Evolutionary conservation across 805 yeast genomes (phyloP), one percentile per base, ranked within the genome.

Genomic region (Suhomyces pyralidae): DNA sequence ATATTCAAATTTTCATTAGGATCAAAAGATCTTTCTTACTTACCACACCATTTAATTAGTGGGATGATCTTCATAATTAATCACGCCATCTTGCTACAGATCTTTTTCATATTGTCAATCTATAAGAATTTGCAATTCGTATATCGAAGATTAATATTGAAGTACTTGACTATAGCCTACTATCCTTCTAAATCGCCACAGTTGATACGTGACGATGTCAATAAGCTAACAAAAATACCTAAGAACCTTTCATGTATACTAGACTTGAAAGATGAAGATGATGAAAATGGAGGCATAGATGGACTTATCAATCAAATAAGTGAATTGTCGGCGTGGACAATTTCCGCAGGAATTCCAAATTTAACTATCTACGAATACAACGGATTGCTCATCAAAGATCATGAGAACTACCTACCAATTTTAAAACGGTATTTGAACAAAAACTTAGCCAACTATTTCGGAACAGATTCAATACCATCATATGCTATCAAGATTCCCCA

Each of bases 201-300:
- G 61, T 74, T 91, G 51, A 90, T 93, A 57, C 83, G 96, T 58
- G 85, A 86, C 55, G 98, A 93, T 70, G 90, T 90, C 36, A 75
- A 74, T 55, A 81, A 82, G 61, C 72, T 93, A 51, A 65, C 78
- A 43, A 94, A 94, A 68, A 79, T 90, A 22, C 99, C 99, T 3
- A 80, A 78, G 57, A 79, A 88, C 48, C 62, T 94, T 20, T 86
- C 96, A 7, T 83, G 88, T 19, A 83, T 93, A n/a, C 70, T 94
- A 52, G 84, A 82, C 59, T 79, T 84, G 64, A 85, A 84, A 62
- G 80, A 85, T 25, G 90, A 84, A 53, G 88, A 86, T 55, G 93
- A 85, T 60, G 96, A 90, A 61, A 93, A 91, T 54, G 97, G 96
- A 30, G 97, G 97, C 2, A 68, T 86, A 43, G 89, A 86, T 55